Evolutionary conservation across 805 yeast genomes (phyloP).

Genomic region (Candida montana): DNA sequence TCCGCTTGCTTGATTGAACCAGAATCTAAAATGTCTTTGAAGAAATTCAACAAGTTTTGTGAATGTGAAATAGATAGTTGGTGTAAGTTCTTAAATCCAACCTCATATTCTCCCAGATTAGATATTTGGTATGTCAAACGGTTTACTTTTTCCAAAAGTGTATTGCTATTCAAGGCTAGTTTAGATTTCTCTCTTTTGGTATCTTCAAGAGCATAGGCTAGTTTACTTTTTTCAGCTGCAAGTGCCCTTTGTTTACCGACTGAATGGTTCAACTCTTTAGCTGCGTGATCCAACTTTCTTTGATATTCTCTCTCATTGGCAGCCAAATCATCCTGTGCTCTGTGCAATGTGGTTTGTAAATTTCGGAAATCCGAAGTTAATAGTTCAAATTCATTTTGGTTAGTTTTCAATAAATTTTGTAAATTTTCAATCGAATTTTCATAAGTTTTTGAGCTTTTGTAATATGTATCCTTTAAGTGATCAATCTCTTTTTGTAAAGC

Average conservation of each 20-base stretch:
- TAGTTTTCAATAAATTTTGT: conserved; percentile 9
- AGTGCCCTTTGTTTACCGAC: conserved; percentile 39
- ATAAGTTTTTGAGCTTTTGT: conserved; percentile 9
- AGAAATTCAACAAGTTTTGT: conserved; percentile 43
- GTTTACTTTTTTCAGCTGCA: conserved; percentile 39
- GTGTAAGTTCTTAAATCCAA: conserved; percentile 38
- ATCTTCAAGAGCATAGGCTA: conserved; percentile 37
- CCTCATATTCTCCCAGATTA: conserved; percentile 28
- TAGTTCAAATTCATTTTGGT: conserved; percentile 15
- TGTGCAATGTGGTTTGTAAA: conserved; percentile 21
- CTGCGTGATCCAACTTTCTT: conserved; percentile 29
- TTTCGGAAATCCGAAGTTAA: conserved; percentile 23
- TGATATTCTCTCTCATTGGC: conserved; percentile 30
- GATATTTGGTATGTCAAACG: conserved; percentile 24
- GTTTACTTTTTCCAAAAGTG: conserved; percentile 35
- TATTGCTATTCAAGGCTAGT: conserved; percentile 32
- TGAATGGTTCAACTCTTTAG: conserved; percentile 34
- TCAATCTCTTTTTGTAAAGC: conserved; percentile 16
- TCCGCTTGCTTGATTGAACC: conserved; percentile 55
- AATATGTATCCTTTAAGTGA: conserved; percentile 10
- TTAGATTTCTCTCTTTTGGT: conserved; percentile 33
- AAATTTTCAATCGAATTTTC: conserved; percentile 13
- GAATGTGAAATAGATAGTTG: conserved; percentile 40
- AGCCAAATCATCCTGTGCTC: conserved; percentile 15
- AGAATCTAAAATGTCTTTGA: conserved; percentile 53